phyloP scores from a whole-genome alignment of 2,329 filamentous ascomycete genomes.

The Neofusicoccum umdonicola region DNA sequence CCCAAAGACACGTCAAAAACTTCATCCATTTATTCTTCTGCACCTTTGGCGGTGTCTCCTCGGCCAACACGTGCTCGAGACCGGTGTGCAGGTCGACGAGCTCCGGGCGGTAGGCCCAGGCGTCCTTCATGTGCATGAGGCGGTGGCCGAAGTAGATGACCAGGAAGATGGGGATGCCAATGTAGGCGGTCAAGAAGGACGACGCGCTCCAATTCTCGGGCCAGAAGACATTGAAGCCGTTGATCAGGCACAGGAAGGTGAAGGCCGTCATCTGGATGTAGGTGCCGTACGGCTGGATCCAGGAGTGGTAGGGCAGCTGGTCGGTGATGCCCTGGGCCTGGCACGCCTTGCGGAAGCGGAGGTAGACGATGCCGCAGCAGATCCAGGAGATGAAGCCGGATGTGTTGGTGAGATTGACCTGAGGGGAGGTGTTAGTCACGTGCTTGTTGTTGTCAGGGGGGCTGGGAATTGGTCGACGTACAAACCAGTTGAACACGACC shows the following conservation, averaged over 20 bases:
- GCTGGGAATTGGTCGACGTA: conserved; percentile 24
- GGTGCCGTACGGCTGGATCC: conserved; percentile 63
- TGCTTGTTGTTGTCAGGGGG: too few species aligned
- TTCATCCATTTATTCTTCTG: conserved; percentile 25
- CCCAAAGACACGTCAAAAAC: conserved; percentile 28
- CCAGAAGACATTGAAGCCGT: conserved; percentile 74
- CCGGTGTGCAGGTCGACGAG: conserved; percentile 55
- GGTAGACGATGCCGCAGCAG: conserved; percentile 55
- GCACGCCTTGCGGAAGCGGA: conserved; percentile 62
- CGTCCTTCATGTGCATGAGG: conserved; percentile 46
- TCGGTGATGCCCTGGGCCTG: conserved; percentile 48
- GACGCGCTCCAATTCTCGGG: conserved; percentile 60
- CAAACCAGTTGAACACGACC: conserved; percentile 65
- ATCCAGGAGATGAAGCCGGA: conserved; percentile 55
- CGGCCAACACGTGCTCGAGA: conserved; percentile 29
- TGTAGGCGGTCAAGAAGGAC: conserved; percentile 65
- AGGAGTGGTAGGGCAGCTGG: conserved; percentile 53
- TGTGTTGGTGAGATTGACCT: conserved; percentile 62
- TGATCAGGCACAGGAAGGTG: conserved; percentile 64
- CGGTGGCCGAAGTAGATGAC: conserved; percentile 54
- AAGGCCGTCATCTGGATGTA: conserved; percentile 60
- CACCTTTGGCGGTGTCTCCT: conserved; percentile 31
- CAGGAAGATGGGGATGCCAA: conserved; percentile 61
- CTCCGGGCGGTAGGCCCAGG: conserved; percentile 50
- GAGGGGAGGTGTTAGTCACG: not conserved